Evolutionary conservation across 805 yeast genomes (phyloP).

Genomic region (Hanseniaspora nectarophila): DNA sequence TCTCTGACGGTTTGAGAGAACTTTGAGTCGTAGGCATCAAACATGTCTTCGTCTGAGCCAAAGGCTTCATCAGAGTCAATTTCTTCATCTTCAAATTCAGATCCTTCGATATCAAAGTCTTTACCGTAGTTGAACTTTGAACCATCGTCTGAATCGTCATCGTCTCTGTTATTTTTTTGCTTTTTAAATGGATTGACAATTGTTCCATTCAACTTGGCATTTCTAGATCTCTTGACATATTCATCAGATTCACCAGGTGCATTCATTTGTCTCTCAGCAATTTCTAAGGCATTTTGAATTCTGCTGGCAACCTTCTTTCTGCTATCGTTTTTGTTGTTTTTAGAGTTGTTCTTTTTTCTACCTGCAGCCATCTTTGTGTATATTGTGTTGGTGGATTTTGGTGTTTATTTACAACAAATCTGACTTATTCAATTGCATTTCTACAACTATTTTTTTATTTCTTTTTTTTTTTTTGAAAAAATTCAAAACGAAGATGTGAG

Average conservation of each 20-base stretch:
- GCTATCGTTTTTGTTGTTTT: constrained; percentile 7
- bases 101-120: constrained; percentile 24
- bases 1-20: constrained; percentile 61
- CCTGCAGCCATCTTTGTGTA: neutral
- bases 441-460: neutral
- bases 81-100: constrained; percentile 48
- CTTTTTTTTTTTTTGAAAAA: neutral
- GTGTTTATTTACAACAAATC: too few species aligned
- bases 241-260: constrained; percentile 26
- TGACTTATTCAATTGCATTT: too few species aligned
- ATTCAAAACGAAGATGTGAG: too few species aligned
- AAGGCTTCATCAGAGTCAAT: constrained; percentile 79
- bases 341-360: constrained; percentile 4
- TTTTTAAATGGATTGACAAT: constrained; percentile 30
- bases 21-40: constrained; percentile 50
- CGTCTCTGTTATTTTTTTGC: constrained; percentile 16
- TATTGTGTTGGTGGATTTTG: neutral
- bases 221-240: constrained; percentile 26
- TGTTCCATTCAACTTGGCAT: constrained; percentile 27
- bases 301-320: constrained; percentile 22
- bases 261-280: constrained; percentile 34
- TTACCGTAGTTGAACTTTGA: constrained; percentile 18
- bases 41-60: constrained; percentile 65
- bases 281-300: constrained; percentile 41
- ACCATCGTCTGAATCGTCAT: constrained; percentile 14